These are phyloP conservation scores for Fusarium fracticaudum DNA, from an alignment of 2,329 filamentous ascomycete genomes.

Conservation along the genomic window DNA sequence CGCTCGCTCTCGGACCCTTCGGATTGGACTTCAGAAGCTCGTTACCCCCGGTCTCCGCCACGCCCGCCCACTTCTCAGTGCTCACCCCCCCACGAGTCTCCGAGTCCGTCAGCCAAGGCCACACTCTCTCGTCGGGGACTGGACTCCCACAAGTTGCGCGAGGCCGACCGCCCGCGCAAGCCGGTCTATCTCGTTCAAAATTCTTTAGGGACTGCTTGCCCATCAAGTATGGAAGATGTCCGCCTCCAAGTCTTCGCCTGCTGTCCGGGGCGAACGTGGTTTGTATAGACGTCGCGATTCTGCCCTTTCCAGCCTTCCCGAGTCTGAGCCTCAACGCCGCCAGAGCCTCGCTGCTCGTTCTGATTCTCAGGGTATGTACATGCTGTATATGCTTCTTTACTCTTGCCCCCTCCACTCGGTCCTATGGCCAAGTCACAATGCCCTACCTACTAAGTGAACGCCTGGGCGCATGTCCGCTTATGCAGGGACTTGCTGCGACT, in stretches of 20 bases:
- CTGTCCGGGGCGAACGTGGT: constrained; percentile 42
- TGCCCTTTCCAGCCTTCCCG: constrained; percentile 36
- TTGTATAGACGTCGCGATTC: constrained; percentile 39
- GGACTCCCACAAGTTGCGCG: constrained; percentile 34
- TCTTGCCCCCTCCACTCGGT: neutral
- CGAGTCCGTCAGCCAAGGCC: constrained; percentile 33
- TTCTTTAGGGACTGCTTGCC: constrained; percentile 36
- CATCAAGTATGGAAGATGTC: constrained; percentile 52
- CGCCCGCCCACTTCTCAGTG: constrained; percentile 25
- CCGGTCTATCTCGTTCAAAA: constrained; percentile 30
- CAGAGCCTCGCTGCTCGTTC: constrained; percentile 41
- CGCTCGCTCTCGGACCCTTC: constrained; percentile 35
- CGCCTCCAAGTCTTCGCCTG: constrained; percentile 43
- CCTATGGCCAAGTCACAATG: constrained; percentile 12
- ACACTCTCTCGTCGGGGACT: constrained; percentile 33
- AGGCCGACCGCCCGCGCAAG: constrained; percentile 40
- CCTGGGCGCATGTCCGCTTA: constrained; percentile 21
- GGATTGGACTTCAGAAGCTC: constrained; percentile 19
- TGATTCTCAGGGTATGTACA: constrained; percentile 46
- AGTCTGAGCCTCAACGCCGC: constrained; percentile 35
- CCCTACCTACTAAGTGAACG: constrained; percentile 12
- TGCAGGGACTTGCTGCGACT: constrained; percentile 20
- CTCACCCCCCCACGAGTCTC: constrained; percentile 32
- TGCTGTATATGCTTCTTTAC: neutral
- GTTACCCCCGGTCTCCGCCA: constrained; percentile 31